Base-by-base conservation (phyloP, 495 filamentous ascomycete genomes). In the Pyrenula aspistea region DNA sequence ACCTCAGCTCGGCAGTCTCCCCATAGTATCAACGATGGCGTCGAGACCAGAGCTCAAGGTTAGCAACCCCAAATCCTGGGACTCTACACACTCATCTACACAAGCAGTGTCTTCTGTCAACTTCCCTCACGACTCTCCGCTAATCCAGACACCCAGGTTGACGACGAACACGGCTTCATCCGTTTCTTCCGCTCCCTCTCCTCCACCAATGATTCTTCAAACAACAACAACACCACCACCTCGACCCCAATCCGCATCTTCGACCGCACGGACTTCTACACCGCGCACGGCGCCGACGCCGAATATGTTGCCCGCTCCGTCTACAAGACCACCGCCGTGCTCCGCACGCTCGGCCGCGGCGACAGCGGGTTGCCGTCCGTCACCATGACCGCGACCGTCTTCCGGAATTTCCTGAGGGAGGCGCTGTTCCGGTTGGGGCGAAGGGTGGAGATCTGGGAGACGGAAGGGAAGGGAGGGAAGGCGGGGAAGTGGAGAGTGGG, bases 161-260 rank as follows among this genome's bases (percentile, higher is more conserved):
- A 98, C 63, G 93, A 98, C 68, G 93, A 98, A 77, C 82, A 83
- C 65, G 88, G 91, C 59, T 97, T 98, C 74, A 96, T 96, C 68
- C 84, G 84, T 42, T 95, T 92, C 75, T 98, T 90, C 76, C 89
- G 89, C 58, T 83, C 80, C 25, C 80, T 98, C 10, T 82, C 88
- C 8, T 56, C 69, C 19, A 80, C 83, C 53, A 77, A 81, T 65
- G 79, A 76, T 10, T 42, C 31, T 15, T 42, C 31, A 4, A 42
- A 4, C 31, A 89, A 92, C 58, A n/a, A n/a, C 55, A 67, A 73
- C 64, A 71, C 73, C 24, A 71, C 68, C 0, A 54, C 53, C n/a
- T 51, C 58, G 11, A 56, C 49, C n/a, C 84, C 84, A 0, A 78
- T 97, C 24, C 88, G 93, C 23, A 82, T 98, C 49, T 98, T 97